Conservation (phyloP, 2,329 filamentous ascomycete species). For the Chaetomiaceae sp. region DNA sequence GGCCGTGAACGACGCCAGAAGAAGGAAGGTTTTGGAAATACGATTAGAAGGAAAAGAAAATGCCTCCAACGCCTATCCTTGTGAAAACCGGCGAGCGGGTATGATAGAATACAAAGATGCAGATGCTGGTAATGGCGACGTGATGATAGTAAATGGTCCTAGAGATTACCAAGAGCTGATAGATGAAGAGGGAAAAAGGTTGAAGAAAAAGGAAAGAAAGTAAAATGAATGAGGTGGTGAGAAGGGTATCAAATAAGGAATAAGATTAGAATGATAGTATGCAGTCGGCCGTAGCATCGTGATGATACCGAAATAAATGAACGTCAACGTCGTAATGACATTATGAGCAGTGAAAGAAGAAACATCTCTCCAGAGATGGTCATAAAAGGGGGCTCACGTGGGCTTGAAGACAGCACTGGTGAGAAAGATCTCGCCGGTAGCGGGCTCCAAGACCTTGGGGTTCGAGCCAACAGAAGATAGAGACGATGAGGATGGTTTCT, state of each 20-base stretch:
- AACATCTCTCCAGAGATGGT: neutral
- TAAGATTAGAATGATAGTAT: conserved; percentile 18
- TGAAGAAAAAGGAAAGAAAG: neutral
- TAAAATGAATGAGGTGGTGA: conserved; percentile 19
- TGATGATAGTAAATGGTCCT: neutral
- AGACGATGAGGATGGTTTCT: conserved; percentile 23
- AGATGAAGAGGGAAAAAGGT: neutral
- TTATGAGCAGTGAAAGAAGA: neutral
- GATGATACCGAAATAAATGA: conserved; percentile 15
- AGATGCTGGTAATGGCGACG: neutral
- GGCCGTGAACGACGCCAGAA: conserved; percentile 9
- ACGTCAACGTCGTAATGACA: conserved; percentile 12
- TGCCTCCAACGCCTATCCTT: neutral
- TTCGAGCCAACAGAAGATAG: conserved; percentile 19
- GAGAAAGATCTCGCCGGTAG: conserved; percentile 39
- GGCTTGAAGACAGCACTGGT: conserved; percentile 32
- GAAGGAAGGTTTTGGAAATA: neutral
- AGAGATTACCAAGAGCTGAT: neutral
- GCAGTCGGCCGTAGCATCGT: conserved; percentile 21
- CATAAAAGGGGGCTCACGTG: neutral
- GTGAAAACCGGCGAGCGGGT: neutral
- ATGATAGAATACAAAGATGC: neutral
- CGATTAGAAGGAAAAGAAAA: neutral
- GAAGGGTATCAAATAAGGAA: conserved; percentile 22
- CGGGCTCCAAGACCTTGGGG: conserved; percentile 17